Evolutionary conservation across 169 alveolate species (phyloP).

Genomic region (Neospora caninum): DNA sequence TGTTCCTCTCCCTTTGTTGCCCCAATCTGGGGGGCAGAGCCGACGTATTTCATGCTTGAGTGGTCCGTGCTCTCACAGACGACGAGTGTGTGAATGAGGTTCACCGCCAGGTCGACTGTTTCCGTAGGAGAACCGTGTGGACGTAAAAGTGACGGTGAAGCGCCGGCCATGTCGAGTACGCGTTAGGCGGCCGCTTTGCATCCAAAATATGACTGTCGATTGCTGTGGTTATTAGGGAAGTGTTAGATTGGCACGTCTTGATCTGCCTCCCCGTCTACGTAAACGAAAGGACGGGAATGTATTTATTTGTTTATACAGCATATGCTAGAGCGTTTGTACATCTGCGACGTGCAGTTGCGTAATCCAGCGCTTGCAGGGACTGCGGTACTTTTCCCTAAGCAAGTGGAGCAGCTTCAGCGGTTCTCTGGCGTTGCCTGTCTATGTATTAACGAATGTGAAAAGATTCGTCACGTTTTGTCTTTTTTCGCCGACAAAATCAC

Average conservation of each 20-base stretch:
- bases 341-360: neutral
- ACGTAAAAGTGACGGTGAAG: too few species aligned
- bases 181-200: too few species aligned
- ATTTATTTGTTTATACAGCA: neutral
- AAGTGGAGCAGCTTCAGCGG: neutral
- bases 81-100: too few species aligned
- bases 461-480: too few species aligned
- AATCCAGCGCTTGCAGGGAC: neutral
- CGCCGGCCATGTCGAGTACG: too few species aligned
- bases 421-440: neutral
- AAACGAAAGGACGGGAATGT: neutral
- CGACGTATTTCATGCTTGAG: too few species aligned
- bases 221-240: neutral
- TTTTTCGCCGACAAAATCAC: neutral
- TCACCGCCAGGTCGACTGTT: too few species aligned
- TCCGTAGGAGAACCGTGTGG: too few species aligned
- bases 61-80: too few species aligned
- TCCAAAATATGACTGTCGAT: neutral
- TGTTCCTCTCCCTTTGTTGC: too few species aligned
- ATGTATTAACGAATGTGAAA: neutral
- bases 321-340: neutral
- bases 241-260: neutral
- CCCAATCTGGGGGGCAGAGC: too few species aligned
- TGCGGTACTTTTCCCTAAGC: neutral
- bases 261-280: neutral